phyloP scores from a whole-genome alignment of 371 early-diverging fungal species.

The Phascolomyces articulosus region DNA sequence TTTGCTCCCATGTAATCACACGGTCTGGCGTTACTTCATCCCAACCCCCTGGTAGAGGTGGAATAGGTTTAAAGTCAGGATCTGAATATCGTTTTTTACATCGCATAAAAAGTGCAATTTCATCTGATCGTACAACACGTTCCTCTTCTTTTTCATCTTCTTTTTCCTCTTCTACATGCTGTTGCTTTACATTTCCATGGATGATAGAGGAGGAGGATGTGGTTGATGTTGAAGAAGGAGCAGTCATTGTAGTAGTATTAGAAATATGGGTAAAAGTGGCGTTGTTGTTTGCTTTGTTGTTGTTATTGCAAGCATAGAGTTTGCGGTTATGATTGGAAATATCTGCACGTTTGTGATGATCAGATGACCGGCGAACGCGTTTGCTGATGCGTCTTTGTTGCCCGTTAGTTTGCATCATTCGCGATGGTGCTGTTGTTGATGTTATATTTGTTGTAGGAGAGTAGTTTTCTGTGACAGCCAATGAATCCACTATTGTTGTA shows the following conservation, averaged over 20 bases:
- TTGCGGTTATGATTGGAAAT: constrained; percentile 11
- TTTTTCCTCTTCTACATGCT: constrained; percentile 9
- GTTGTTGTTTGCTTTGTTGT: background rate
- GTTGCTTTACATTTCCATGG: constrained; percentile 4
- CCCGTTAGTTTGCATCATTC: background rate
- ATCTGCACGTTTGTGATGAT: constrained; percentile 18
- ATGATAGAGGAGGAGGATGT: no score
- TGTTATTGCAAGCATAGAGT: background rate
- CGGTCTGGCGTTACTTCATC: constrained; percentile 31
- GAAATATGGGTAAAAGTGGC: background rate
- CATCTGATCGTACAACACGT: constrained; percentile 18
- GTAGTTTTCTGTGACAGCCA: constrained; percentile 3
- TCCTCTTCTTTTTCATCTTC: constrained; percentile 11
- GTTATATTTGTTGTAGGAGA: no score
- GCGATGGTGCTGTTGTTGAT: background rate
- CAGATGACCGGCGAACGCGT: constrained; percentile 13
- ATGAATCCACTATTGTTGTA: background rate
- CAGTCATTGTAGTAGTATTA: background rate
- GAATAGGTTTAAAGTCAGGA: constrained; percentile 23
- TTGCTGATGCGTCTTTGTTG: constrained; percentile 10
- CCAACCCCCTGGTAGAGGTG: constrained; percentile 30
- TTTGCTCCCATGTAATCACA: constrained; percentile 24
- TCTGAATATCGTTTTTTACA: constrained; percentile 22
- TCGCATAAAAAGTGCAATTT: constrained; percentile 33
- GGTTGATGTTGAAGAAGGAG: background rate